phyloP scores from a whole-genome alignment of 1,284 basidiomycete genomes.

The Amylostereum areolatum region DNA sequence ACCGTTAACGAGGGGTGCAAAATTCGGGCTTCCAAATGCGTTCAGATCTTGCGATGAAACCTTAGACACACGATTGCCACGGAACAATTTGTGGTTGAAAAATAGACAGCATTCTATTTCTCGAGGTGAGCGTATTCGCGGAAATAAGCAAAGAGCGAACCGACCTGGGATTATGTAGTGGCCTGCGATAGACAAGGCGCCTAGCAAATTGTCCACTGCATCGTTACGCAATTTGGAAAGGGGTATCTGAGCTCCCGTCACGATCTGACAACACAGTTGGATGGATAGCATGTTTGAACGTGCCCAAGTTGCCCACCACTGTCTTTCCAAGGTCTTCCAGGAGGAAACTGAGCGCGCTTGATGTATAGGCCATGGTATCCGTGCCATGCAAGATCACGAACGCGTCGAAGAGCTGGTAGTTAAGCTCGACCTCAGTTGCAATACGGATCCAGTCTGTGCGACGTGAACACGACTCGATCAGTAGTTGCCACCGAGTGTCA shows the following conservation, averaged over 20 bases:
- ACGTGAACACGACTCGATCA: constrained; percentile 2
- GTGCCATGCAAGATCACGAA: constrained; percentile 91
- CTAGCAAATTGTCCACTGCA: constrained; percentile 85
- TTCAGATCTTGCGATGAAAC: constrained; percentile 80
- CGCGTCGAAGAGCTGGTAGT: constrained; percentile 79
- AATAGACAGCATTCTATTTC: constrained; percentile 72
- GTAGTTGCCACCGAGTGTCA: neutral
- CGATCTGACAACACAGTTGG: constrained; percentile 42
- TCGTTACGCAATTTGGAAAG: constrained; percentile 86
- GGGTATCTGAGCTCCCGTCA: constrained; percentile 92
- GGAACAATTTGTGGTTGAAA: constrained; percentile 84
- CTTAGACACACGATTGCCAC: constrained; percentile 86
- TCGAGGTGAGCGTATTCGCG: neutral
- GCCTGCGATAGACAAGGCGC: constrained; percentile 83
- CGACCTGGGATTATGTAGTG: constrained; percentile 86
- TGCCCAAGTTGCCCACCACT: constrained; percentile 41
- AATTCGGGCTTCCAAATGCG: constrained; percentile 86
- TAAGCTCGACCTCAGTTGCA: constrained; percentile 86
- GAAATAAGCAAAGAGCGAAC: constrained; percentile 1
- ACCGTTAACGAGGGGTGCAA: constrained; percentile 81
- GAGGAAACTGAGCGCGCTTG: constrained; percentile 84
- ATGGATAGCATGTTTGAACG: neutral
- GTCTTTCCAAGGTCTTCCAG: constrained; percentile 90
- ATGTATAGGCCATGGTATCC: constrained; percentile 90
- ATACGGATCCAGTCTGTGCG: constrained; percentile 81